These are phyloP conservation scores for Trypanosoma rangeli DNA, from an alignment of 208 protist species.

Conservation along the genomic window DNA sequence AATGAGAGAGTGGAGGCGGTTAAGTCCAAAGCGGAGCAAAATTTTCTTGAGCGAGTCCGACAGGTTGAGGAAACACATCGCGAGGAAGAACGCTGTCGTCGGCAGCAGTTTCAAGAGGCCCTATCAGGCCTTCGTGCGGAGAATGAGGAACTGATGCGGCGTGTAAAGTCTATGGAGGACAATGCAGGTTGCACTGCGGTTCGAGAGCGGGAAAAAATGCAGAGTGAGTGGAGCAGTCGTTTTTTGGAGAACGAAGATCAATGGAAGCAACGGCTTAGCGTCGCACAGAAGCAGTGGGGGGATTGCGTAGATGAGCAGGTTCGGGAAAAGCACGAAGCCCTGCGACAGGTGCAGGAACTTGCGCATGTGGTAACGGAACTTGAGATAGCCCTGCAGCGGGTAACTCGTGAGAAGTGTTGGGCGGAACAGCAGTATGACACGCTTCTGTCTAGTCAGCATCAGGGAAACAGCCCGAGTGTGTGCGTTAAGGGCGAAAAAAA, in stretches of 20 bases:
- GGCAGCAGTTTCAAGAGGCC: constrained; percentile 47
- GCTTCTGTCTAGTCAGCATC: neutral
- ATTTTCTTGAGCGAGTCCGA: constrained; percentile 25
- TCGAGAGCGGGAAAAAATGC: constrained; percentile 9
- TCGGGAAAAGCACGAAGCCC: constrained; percentile 33
- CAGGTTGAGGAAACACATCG: constrained; percentile 28
- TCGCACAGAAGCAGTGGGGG: constrained; percentile 42
- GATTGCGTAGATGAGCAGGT: constrained; percentile 33
- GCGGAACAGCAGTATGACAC: constrained; percentile 32
- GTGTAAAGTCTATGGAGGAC: constrained; percentile 29
- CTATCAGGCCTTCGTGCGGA: constrained; percentile 48
- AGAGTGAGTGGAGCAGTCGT: constrained; percentile 41
- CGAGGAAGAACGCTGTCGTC: constrained; percentile 41
- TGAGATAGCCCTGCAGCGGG: constrained; percentile 40
- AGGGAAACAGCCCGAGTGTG: neutral
- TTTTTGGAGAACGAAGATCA: constrained; percentile 51
- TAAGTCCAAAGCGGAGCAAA: constrained; percentile 11
- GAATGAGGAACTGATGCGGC: constrained; percentile 41
- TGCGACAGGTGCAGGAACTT: constrained; percentile 46
- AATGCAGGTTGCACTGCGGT: neutral
- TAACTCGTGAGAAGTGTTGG: constrained; percentile 21
- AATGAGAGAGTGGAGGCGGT: constrained; percentile 21
- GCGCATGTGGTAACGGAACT: constrained; percentile 41
- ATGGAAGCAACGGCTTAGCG: constrained; percentile 49
- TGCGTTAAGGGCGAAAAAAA: neutral